Base-by-base conservation (phyloP, 345 rosid genomes). In the Citrus mangshanensis region DNA sequence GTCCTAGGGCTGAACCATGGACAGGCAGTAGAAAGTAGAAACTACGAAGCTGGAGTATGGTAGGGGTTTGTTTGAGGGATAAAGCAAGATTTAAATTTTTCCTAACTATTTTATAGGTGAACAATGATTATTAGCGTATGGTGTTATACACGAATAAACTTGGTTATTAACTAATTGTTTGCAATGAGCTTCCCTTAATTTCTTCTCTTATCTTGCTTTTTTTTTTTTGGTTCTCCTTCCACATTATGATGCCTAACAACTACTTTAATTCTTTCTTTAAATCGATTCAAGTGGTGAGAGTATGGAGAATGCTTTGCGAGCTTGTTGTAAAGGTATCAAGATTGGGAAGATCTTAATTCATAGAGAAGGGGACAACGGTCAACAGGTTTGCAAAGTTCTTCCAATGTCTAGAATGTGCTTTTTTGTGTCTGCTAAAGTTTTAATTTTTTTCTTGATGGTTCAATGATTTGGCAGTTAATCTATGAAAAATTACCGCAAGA, bases 291-390 rank as follows among this genome's bases (percentile, higher is more conserved):
- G 98, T 77, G 99, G 99, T 28, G 99, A 96, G 90, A 96, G 99
- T 80, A 96, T 96, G 99, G 98, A 96, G 84, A 96, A 96, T 81
- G 99, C 99, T 65, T 82, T 94, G 82, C 91, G 99, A 70, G 99
- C 99, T 38, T 96, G 99, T 80, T 96, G 98, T 85, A 96, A 96
- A 86, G 98, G 97, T 68, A 94, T 96, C 88, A 96, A 96, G 84
- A 91, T 96, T 18, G 99, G 98, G 81, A 96, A 94, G 86, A 94
- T 96, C 73, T 92, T 96, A 51, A 96, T 96, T 82, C 99, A 96
- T 76, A 89, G 99, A 77, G 99, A 94, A 90, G 98, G 98, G 4
- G 98, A 96, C 88, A 91, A 96, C 42, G 99, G 99, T 73, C 97
- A 96, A 84, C 92, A 96, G 85, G 99, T 96, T 76, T 73, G 82